Evolutionary conservation across 345 rosid species (phyloP), one percentile per base, ranked within the genome.

Genomic region (Jatropha curcas): DNA sequence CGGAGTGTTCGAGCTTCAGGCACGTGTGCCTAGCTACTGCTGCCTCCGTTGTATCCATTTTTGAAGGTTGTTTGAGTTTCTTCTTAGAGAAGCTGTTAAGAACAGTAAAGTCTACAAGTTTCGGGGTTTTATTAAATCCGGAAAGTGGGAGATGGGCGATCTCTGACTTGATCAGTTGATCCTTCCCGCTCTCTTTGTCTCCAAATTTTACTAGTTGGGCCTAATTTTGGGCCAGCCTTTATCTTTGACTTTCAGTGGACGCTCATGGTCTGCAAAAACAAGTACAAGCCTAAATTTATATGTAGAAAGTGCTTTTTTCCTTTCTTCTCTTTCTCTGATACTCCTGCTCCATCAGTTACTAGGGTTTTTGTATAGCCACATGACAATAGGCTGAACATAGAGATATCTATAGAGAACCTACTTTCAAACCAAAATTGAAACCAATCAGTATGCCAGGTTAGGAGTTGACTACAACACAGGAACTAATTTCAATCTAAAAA

Each of bases 341-440:
- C 97, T 41, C 91, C 95, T 71, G 86, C 93, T 48, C 97, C 98
- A 59, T 86, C 97, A 12, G 97, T 94, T 24, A 94, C 98, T 0
- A 85, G 97, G 85, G 74, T 94, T 70, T 87, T 8, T 11, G 19
- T 30, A 65, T 31, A 58, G 53, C 14, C 65, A 58, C 14, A 39
- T 52, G 70, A 52, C 60, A 34, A 24, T 55, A 37, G 33, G 19
- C n/a, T 58, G 27, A 25, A 60, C 16, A 14, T 20, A 45, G 30
- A 60, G 48, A n/a, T 27, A 31, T 28, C 25, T 31, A 24, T 11
- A 14, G n/a, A 13, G 31, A 19, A 27, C 67, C 57, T 60, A 46
- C 46, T 59, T 6, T 16, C 10, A 8, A 46, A 45, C 31, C 8
- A 60, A 71, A 8, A 30, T 20, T 45, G 67, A 30, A 60, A 60